A percentile compares a stretch with the other conserved stretches of the same genome.
phyloP scores from a whole-genome alignment of 257 asterid species.

The Jasminum sambac region DNA sequence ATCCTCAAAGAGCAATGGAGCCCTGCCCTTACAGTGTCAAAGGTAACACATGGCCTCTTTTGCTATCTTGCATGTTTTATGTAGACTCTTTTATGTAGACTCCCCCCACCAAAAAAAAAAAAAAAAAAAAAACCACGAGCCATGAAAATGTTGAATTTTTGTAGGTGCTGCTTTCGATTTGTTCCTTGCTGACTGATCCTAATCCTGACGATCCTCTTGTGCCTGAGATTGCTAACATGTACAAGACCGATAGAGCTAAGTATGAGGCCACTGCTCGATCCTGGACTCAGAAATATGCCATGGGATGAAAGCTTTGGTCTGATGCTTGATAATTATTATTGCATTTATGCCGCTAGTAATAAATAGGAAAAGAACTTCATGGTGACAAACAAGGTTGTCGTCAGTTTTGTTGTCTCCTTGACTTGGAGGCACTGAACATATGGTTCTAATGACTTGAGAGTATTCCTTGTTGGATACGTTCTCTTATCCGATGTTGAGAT shows the following conservation, averaged over 20 bases:
- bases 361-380: conserved; percentile 27
- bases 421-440: conserved; percentile 9
- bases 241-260: conserved; percentile 67
- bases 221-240: conserved; percentile 79
- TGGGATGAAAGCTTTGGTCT: conserved; percentile 44
- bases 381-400: conserved; percentile 23
- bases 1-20: conserved; percentile 59
- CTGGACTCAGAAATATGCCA: conserved; percentile 85
- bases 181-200: conserved; percentile 85
- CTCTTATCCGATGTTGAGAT: conserved; percentile 1
- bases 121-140: too few species aligned
- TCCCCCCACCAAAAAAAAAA: too few species aligned
- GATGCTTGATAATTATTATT: neutral
- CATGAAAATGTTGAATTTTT: neutral
- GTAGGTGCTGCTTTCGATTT: conserved; percentile 75
- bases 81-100: neutral
- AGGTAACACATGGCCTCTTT: conserved; percentile 29
- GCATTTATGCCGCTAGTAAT: conserved; percentile 28
- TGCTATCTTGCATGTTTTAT: neutral
- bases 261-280: conserved; percentile 74
- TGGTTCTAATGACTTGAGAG: conserved; percentile 6
- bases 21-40: conserved; percentile 50
- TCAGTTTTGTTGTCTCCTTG: conserved; percentile 27
- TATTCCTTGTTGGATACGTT: conserved; percentile 14
- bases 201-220: conserved; percentile 86